Conservation (phyloP, 169 alveolate species). For the Plasmodium berghei region DNA sequence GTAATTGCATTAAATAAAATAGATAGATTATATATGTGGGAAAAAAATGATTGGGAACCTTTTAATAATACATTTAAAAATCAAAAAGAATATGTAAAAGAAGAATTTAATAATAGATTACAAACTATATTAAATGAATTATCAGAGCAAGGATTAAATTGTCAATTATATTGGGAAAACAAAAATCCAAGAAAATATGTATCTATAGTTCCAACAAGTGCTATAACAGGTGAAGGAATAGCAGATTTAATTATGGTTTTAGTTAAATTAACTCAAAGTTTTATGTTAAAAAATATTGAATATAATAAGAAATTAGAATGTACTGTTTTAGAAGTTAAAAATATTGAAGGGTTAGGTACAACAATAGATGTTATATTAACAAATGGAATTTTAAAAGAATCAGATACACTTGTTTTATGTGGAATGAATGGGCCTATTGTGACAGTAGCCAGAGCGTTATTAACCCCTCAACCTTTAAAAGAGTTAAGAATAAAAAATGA, state of each 20-base stretch:
- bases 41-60: constrained; percentile 91
- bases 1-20: constrained; percentile 98
- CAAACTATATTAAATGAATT: constrained; percentile 88
- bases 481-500: constrained; percentile 99
- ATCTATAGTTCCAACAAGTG: constrained; percentile 98
- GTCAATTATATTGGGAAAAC: constrained; percentile 96
- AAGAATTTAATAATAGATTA: constrained; percentile 92
- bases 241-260: constrained; percentile 96
- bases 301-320: constrained; percentile 94
- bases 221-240: constrained; percentile 99
- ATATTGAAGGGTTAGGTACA: constrained; percentile 97
- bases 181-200: constrained; percentile 93
- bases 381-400: constrained; percentile 95
- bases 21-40: constrained; percentile 98
- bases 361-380: constrained; percentile 99
- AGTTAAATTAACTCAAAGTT: constrained; percentile 92
- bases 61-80: constrained; percentile 88
- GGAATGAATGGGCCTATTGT: constrained; percentile 98
- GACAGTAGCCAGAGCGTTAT: constrained; percentile 96
- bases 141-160: constrained; percentile 97
- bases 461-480: constrained; percentile 99
- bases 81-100: constrained; percentile 89
- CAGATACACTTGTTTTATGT: constrained; percentile 96
- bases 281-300: constrained; percentile 90
- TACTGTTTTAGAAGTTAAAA: constrained; percentile 97